Base-by-base conservation (phyloP, 768 basidiomycete species). In the Lactarius pseudohatsudake region DNA sequence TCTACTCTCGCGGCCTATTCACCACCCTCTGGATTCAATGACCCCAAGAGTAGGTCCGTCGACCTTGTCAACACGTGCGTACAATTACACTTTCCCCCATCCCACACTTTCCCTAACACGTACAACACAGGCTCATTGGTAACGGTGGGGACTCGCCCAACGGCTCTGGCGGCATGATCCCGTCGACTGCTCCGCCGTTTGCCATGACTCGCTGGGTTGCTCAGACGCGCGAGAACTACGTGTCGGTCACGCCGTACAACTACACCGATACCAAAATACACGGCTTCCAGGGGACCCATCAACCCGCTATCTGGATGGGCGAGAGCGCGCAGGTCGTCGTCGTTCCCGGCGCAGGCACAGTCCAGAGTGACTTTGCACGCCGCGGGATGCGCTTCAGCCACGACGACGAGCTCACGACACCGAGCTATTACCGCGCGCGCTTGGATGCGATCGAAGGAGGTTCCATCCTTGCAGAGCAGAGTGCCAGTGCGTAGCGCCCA, bases 291-390 rank as follows among this genome's bases (percentile, higher is more conserved):
- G 91, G 84, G 5, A 92, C 91, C 4, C 86, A 91, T 62, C 92
- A 92, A 70, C 91, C 91, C 13, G 92, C 92, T 0, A 92, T 94
- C 43, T 93, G 91, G 91, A 93, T 94, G 91, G 91, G 88, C 2
- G 90, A 90, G 71, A 89, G 85, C 68, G 90, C 83, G 0, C 83
- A 84, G 57, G 83, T 86, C 3, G 79, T 83, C 5, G 78, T 91
- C 30, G 80, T 81, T 34, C 88, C 90, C 13, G 89, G 89, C 7
- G 74, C 75, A 9, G 82, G 83, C 20, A 64, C 72, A 4, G 77
- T 91, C 1, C 80, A 81, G 47, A 77, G 81, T 10, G 78, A 78
- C 5, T 89, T 91, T 66, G 85, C 86, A 53, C 76, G 84, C 55
- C 80, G 89, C 10, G 87, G 86, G 1, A 77, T 90, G 75, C 67